Evolutionary conservation across 2,329 filamentous ascomycete genomes (phyloP).

Genomic region (Diaporthe nobilis): DNA sequence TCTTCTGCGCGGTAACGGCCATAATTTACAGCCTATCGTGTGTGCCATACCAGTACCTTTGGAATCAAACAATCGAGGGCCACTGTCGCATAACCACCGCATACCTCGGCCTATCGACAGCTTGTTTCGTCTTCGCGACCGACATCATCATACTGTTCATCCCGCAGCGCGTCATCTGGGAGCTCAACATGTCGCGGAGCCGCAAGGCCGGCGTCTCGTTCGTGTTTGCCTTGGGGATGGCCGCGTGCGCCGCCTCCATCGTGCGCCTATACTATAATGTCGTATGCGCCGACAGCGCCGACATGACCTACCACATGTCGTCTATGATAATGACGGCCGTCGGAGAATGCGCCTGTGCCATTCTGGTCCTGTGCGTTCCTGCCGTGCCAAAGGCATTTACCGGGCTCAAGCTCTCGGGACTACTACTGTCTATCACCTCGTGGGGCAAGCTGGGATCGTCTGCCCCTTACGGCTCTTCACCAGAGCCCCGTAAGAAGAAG

Average conservation of each 20-base stretch:
- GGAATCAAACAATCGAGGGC: neutral
- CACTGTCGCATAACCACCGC: neutral
- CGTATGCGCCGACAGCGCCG: neutral
- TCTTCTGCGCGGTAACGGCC: neutral
- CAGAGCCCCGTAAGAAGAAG: neutral
- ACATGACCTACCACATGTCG: neutral
- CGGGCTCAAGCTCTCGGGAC: neutral
- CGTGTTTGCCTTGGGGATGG: neutral
- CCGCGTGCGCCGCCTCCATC: neutral
- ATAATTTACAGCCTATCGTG: conserved; percentile 1
- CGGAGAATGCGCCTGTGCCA: neutral
- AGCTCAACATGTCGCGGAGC: conserved; percentile 5
- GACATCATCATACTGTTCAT: conserved; percentile 9
- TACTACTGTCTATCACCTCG: neutral
- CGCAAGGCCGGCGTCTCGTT: neutral
- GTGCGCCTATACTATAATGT: neutral
- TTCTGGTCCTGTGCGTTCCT: neutral
- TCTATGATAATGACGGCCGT: neutral
- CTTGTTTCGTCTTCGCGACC: neutral
- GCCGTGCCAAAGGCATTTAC: neutral
- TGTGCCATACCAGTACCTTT: neutral
- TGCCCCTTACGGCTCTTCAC: neutral
- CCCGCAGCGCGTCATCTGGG: conserved; percentile 5
- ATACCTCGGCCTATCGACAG: neutral
- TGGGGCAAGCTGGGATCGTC: neutral